Conservation (phyloP, 345 rosid species). For the Camelina hispida region DNA sequence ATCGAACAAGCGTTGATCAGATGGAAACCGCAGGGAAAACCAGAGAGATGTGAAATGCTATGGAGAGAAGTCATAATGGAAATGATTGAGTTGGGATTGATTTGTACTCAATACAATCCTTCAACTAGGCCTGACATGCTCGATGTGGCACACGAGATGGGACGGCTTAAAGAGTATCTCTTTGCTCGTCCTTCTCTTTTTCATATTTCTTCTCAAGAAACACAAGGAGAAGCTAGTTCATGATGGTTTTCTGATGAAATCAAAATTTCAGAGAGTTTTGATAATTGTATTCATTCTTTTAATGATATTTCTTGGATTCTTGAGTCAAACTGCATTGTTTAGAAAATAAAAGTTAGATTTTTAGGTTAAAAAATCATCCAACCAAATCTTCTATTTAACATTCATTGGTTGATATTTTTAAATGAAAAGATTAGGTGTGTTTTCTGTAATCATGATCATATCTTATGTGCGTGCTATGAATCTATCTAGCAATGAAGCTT, state of each 20-base stretch:
- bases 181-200: slow-evolving; percentile 49
- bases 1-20: slow-evolving; percentile 62
- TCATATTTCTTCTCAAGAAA: slow-evolving; percentile 26
- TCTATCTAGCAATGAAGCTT: slow-evolving; percentile 40
- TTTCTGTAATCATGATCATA: slow-evolving; percentile 32
- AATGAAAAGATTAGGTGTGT: slow-evolving; percentile 21
- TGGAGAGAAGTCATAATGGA: slow-evolving; percentile 74
- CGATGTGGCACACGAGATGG: slow-evolving; percentile 78
- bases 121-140: slow-evolving; percentile 84
- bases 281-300: slow-evolving; percentile 35
- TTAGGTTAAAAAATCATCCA: slow-evolving; percentile 30
- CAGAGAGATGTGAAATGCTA: slow-evolving; percentile 42
- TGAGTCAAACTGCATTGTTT: slow-evolving; percentile 16
- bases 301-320: slow-evolving; percentile 8
- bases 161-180: slow-evolving; percentile 69
- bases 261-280: slow-evolving; percentile 18
- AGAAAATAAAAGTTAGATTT: background rate
- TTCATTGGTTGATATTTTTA: slow-evolving; percentile 25
- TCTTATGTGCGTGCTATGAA: slow-evolving; percentile 38
- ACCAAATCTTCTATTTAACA: slow-evolving; percentile 34
- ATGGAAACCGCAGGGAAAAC: slow-evolving; percentile 47
- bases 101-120: slow-evolving; percentile 80
- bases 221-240: slow-evolving; percentile 35
- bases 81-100: slow-evolving; percentile 76
- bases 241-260: slow-evolving; percentile 32